Evolutionary conservation across 495 filamentous ascomycete genomes (phyloP), one percentile per base, ranked within the genome.

Genomic region (Trichocladium antarcticum): DNA sequence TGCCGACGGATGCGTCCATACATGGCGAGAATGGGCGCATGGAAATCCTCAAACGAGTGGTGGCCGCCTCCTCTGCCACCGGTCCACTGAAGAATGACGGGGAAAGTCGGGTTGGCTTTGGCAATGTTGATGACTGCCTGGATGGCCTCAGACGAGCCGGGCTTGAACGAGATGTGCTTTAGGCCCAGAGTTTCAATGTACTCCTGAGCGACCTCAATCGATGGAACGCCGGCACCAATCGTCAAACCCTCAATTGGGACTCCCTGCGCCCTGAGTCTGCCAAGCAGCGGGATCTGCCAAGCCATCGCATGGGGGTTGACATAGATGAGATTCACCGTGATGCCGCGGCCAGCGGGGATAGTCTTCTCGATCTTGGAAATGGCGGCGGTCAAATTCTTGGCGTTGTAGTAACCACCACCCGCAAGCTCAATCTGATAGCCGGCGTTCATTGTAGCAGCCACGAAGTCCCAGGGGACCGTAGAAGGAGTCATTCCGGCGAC

Each of bases 401-500:
- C 87, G 55, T 87, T 88, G 68, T 90, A 96, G 68, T 98, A 98
- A 51, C 92, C 92, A 84, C 93, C 31, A 84, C 88, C 42, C 83
- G 75, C 50, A 83, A 97, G 73, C 70, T 97, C 89, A 52, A 93
- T 83, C 59, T 94, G 84, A 59, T 95, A 97, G 11, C 90, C 89
- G 43, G 89, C 88, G 50, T 89, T 93, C 83, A 94, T 95, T 0
- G 85, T 89, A 1, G 89, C 86, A n/a, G 87, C 85, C 32, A 95
- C 85, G 57, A 97, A 95, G 60, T 95, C 87, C 87, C 87, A 95
- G 22, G 89, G 79, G 1, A 95, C 89, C 14, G 89, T 97, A 54
- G 82, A 83, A 14, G 89, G 90, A 2, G 89, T 97, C 90, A 97
- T 97, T 58, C 89, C 90, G 29, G 90, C 87, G 12, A 95, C 87